Base-by-base conservation (phyloP, 805 yeast genomes). In the Metschnikowia vanudenii region DNA sequence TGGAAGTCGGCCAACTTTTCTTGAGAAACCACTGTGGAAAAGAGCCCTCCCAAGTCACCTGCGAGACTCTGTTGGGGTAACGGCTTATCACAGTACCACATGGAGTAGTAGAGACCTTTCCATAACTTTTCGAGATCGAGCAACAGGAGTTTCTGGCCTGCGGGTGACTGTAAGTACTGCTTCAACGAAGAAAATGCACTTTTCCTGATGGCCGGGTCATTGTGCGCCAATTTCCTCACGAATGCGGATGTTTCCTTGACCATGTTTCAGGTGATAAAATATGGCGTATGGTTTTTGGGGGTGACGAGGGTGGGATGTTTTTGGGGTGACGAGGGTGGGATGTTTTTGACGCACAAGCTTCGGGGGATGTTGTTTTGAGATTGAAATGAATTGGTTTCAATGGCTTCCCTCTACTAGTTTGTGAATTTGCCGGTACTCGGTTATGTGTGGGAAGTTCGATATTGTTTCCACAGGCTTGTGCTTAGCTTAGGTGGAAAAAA, bases 31-130 rank as follows among this genome's bases (percentile, higher is more conserved):
- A 68, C 66, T 14, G 69, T 68, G 14, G 78, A 70, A 50, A 72
- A 81, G 20, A 69, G 75, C 64, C 66, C 72, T 2, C 92, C 96
- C 51, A 94, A 70, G 36, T 79, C 81, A 39, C 75, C 78, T 2
- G 96, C 96, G 32, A 94, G 71, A 49, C 83, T 71, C 65, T 90
- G 96, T 67, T 94, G 99, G 19, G 96, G 94, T 57, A 85, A 76
- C 22, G 97, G 96, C 61, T 91, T 80, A 65, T 94, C 99, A 62
- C 95, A 80, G 69, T 85, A 89, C 98, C 99, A 94, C 96, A 94
- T 88, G 10, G 96, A 80, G 62, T 76, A 94, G 67, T 85, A 94
- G 34, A 94, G 74, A n/a, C 98, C 99, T 67, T 88, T 90, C 97
- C 99, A 94, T 49, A 94, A 71, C 63, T 92, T 91, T 55, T 86